Evolutionary conservation across 78 protist genomes (phyloP).

Genomic region (Cyanophora paradoxa): DNA sequence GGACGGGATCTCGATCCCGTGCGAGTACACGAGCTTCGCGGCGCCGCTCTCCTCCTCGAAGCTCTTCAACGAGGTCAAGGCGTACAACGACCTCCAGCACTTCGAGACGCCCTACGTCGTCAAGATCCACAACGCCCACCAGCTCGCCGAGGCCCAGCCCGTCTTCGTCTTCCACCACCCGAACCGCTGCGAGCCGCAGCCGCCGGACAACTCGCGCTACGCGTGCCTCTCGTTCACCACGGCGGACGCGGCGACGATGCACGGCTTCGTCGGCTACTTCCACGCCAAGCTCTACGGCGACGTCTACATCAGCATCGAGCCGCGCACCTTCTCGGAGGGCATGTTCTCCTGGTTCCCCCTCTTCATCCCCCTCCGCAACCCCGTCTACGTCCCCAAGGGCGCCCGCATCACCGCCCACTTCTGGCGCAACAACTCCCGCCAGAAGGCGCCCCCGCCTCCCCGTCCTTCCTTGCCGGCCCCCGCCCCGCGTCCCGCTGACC

Average conservation of each 20-base stretch:
- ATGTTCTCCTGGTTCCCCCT: constrained; percentile 97
- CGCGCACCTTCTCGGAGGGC: constrained; percentile 71
- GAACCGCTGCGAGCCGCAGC: constrained; percentile 12
- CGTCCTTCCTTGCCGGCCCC: too few relatives aligned
- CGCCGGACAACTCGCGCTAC: neutral
- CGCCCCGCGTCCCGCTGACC: too few relatives aligned
- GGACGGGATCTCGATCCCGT: constrained; percentile 85
- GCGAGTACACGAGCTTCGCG: constrained; percentile 66
- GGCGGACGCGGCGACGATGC: constrained; percentile 36
- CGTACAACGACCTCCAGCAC: constrained; percentile 54
- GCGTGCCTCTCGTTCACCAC: neutral
- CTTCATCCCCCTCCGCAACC: constrained; percentile 75
- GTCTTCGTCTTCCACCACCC: constrained; percentile 80
- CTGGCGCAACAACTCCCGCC: constrained; percentile 12
- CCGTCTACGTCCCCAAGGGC: constrained; percentile 8
- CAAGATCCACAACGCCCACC: constrained; percentile 30
- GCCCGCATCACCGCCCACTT: neutral
- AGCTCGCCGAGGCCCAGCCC: constrained; percentile 35
- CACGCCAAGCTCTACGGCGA: constrained; percentile 74
- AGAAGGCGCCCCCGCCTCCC: constrained; percentile 7
- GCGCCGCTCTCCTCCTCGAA: constrained; percentile 64
- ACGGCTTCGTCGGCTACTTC: constrained; percentile 95
- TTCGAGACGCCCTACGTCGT: constrained; percentile 91
- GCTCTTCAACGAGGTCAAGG: constrained; percentile 36
- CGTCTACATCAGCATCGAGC: constrained; percentile 67